Percentiles rank a stretch among this genome's conserved stretches.
Conservation (phyloP, 2,329 filamentous ascomycete genomes). For the Pseudogymnoascus sp. region DNA sequence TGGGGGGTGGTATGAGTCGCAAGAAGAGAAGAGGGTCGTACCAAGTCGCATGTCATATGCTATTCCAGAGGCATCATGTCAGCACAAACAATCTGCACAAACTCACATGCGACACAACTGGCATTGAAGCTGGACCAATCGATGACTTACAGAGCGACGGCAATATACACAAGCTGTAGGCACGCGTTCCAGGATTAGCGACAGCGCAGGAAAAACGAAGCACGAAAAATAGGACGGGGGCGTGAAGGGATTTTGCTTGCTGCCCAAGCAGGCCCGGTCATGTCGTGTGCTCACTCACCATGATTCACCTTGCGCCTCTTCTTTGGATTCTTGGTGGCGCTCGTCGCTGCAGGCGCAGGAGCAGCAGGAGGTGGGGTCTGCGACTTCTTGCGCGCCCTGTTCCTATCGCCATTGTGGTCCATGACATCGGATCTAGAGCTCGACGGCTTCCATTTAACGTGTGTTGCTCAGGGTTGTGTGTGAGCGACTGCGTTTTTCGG, state of each 20-base stretch:
- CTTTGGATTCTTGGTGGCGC: conserved; percentile 53
- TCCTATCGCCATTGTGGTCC: conserved; percentile 28
- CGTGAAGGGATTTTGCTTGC: conserved; percentile 18
- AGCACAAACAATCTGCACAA: conserved; percentile 28
- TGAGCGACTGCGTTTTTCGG: neutral
- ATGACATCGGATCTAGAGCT: conserved; percentile 29
- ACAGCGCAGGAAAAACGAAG: conserved; percentile 19
- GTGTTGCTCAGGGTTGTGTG: conserved; percentile 4
- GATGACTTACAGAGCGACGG: conserved; percentile 73
- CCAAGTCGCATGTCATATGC: conserved; percentile 91
- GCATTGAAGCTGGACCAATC: conserved; percentile 24
- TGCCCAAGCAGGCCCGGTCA: conserved; percentile 12
- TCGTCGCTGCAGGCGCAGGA: conserved; percentile 20
- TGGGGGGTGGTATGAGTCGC: conserved; percentile 5
- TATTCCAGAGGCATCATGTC: conserved; percentile 34
- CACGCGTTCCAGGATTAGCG: conserved; percentile 31
- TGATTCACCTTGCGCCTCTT: conserved; percentile 87
- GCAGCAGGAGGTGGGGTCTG: conserved; percentile 22
- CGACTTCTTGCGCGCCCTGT: conserved; percentile 27
- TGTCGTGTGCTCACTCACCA: conserved; percentile 47
- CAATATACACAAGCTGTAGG: conserved; percentile 77
- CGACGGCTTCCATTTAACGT: conserved; percentile 25
- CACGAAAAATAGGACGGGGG: conserved; percentile 14
- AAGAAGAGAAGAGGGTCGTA: conserved; percentile 40
- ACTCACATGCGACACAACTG: conserved; percentile 23